Evolutionary conservation across 768 basidiomycete genomes (phyloP).

Genomic region (Jaapia argillacea): DNA sequence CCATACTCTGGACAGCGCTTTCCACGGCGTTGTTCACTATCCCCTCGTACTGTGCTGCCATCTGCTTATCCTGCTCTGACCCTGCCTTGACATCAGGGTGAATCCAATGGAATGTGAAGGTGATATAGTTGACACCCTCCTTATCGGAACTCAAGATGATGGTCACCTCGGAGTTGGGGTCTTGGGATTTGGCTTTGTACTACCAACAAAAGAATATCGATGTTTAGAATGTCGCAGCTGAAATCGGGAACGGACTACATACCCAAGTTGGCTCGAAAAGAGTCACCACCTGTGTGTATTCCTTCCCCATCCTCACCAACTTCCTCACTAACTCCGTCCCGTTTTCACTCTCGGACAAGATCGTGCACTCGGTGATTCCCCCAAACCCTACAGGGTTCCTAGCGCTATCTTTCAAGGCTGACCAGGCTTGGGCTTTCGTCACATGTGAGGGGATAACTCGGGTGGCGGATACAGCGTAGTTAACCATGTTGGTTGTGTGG

Average conservation of each 20-base stretch:
- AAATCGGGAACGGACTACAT: too few species aligned
- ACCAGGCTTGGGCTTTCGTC: not conserved
- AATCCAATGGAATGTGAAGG: not conserved
- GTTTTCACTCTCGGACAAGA: not conserved
- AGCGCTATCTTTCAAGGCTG: not conserved
- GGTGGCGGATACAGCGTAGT: not conserved
- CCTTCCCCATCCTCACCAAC: not conserved
- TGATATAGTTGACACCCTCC: not conserved
- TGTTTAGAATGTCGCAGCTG: too few species aligned
- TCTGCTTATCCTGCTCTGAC: not conserved
- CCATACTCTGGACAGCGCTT: too few species aligned
- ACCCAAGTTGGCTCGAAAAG: not conserved
- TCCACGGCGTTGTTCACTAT: too few species aligned
- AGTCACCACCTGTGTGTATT: not conserved
- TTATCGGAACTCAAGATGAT: not conserved
- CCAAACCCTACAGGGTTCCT: not conserved
- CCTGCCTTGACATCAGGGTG: not conserved
- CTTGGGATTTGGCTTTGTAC: too few species aligned
- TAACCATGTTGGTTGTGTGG: too few species aligned
- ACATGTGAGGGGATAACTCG: not conserved
- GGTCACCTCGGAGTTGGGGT: too few species aligned
- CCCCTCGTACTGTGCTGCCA: too few species aligned
- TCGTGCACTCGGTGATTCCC: not conserved
- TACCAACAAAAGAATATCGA: too few species aligned
- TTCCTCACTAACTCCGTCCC: not conserved